Conservation (phyloP, 768 basidiomycete species). For the Aureoboletus auriporus region DNA sequence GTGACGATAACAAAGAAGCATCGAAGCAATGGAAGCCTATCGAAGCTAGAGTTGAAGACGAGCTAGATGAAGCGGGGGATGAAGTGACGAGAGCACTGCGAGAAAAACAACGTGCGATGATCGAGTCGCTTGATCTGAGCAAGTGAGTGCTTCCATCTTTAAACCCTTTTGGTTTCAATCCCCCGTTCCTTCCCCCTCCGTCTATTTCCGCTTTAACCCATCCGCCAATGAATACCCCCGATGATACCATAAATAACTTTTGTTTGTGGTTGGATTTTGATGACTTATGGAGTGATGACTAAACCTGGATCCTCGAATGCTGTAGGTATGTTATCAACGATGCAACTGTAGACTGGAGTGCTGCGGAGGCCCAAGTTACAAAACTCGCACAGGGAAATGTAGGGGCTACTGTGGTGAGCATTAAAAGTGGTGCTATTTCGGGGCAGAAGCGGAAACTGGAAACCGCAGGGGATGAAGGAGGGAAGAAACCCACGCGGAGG, state of each 20-base stretch:
- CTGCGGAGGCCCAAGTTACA: slow-evolving; percentile 69
- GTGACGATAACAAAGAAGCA: slow-evolving; percentile 2
- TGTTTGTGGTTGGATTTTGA: not conserved
- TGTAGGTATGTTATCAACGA: slow-evolving; percentile 74
- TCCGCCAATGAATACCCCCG: not conserved
- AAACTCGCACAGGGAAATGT: slow-evolving; percentile 40
- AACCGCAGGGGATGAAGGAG: slow-evolving; percentile 29
- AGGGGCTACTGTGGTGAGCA: slow-evolving; percentile 71
- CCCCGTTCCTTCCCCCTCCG: not conserved
- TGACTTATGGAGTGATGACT: not conserved
- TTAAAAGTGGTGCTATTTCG: slow-evolving; percentile 44
- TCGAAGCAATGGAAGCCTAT: slow-evolving; percentile 41
- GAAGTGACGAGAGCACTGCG: slow-evolving; percentile 49
- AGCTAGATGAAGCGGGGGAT: slow-evolving; percentile 75
- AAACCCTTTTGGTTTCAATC: not conserved
- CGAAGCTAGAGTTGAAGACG: slow-evolving; percentile 50
- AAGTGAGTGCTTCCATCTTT: slow-evolving; percentile 53
- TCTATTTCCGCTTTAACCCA: slow-evolving; percentile 7
- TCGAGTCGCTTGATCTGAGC: slow-evolving; percentile 81
- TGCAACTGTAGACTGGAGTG: slow-evolving; percentile 64
- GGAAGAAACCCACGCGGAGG: slow-evolving; percentile 48
- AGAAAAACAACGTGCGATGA: slow-evolving; percentile 82
- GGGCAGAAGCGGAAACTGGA: slow-evolving; percentile 60
- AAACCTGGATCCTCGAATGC: not conserved
- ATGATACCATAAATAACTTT: not conserved